Evolutionary conservation across 2,329 filamentous ascomycete species (phyloP).

Genomic region (Amylocarpus encephaloides): DNA sequence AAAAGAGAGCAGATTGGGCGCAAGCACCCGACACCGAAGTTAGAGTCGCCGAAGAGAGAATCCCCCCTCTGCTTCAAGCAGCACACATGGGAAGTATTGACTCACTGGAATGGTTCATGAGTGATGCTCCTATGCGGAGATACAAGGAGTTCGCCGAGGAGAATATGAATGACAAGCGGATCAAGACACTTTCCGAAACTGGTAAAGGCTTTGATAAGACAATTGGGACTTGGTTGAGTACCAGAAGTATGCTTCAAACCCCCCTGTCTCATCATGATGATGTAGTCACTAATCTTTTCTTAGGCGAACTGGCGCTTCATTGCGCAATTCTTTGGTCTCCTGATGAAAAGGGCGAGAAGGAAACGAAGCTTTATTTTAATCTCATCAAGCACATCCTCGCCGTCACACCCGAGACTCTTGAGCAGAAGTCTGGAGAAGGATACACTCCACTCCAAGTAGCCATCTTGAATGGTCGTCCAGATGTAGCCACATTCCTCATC

Average conservation of each 20-base stretch:
- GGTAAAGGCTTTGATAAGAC: conserved; percentile 57
- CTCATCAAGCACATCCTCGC: conserved; percentile 62
- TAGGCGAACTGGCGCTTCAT: conserved; percentile 60
- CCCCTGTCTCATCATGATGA: not conserved
- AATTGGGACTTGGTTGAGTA: conserved; percentile 55
- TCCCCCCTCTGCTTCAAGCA: conserved; percentile 55
- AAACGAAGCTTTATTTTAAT: conserved; percentile 36
- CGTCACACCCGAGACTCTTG: conserved; percentile 53
- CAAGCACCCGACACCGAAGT: conserved; percentile 51
- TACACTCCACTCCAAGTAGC: conserved; percentile 66
- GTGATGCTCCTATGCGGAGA: conserved; percentile 59
- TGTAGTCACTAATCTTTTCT: conserved; percentile 13
- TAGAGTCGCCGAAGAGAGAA: conserved; percentile 36
- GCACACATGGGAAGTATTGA: conserved; percentile 54
- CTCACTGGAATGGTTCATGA: conserved; percentile 69
- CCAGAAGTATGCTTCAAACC: conserved; percentile 42
- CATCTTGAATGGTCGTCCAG: conserved; percentile 47
- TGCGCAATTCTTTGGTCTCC: conserved; percentile 48
- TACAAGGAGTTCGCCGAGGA: conserved; percentile 64
- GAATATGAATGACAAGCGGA: conserved; percentile 53
- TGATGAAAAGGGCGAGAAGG: conserved; percentile 18
- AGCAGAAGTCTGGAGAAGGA: conserved; percentile 51
- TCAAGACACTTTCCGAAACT: conserved; percentile 55
- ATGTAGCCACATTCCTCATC: conserved; percentile 56
- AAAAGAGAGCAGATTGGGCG: conserved; percentile 71